A percentile compares a stretch with the other conserved stretches of the same genome.
Conservation (phyloP, 257 asterid genomes). For the Nicotiana otophora region DNA sequence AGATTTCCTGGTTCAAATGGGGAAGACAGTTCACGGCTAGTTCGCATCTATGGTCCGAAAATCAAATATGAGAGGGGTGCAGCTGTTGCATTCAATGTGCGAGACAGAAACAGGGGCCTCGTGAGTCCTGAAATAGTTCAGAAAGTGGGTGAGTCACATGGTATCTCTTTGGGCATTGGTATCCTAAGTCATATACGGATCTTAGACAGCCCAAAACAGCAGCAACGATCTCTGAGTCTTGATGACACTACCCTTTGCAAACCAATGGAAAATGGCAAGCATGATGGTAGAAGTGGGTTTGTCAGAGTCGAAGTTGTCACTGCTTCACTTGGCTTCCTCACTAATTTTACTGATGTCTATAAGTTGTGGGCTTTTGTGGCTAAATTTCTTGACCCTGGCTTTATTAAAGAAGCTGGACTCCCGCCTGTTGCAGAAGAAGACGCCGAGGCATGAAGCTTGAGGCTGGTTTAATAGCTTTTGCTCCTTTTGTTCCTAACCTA, state of each 20-base stretch:
- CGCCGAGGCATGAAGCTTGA: slow-evolving; percentile 36
- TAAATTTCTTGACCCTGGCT: slow-evolving; percentile 74
- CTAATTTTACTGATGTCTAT: slow-evolving; percentile 89
- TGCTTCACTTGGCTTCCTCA: slow-evolving; percentile 87
- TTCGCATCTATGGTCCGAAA: slow-evolving; percentile 91
- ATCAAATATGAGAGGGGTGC: slow-evolving; percentile 96
- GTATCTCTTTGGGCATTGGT: slow-evolving; percentile 81
- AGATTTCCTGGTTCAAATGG: slow-evolving; percentile 52
- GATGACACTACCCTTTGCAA: slow-evolving; percentile 79
- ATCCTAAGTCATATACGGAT: slow-evolving; percentile 82
- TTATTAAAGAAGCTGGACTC: slow-evolving; percentile 68
- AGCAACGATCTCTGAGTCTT: slow-evolving; percentile 43
- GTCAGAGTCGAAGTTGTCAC: slow-evolving; percentile 94
- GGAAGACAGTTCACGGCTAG: slow-evolving; percentile 47
- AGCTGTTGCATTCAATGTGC: slow-evolving; percentile 80
- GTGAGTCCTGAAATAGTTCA: slow-evolving; percentile 81
- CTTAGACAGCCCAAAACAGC: slow-evolving; percentile 56
- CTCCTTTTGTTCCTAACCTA: slow-evolving; percentile 9
- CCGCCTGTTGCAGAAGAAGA: slow-evolving; percentile 80
- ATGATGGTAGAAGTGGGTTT: slow-evolving; percentile 67
- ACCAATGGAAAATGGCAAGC: slow-evolving; percentile 80
- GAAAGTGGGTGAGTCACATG: slow-evolving; percentile 69
- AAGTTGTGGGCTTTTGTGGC: slow-evolving; percentile 97
- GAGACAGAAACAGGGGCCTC: slow-evolving; percentile 67
- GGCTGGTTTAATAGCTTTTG: slow-evolving; percentile 3